Conservation (phyloP, 495 filamentous ascomycete species). For the Tuber calosporum region DNA sequence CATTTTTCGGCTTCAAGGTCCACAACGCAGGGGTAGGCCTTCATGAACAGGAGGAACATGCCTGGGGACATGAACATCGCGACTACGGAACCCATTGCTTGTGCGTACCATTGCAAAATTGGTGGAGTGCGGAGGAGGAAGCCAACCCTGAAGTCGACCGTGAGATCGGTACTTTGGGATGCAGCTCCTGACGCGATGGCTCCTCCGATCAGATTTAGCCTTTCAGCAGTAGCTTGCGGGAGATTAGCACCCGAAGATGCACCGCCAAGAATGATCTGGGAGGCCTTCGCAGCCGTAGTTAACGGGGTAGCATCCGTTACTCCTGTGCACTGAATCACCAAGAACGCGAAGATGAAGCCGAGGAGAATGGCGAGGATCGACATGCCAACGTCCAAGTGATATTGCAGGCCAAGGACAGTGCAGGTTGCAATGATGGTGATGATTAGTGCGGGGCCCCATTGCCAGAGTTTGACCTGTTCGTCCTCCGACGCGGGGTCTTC, state of each 20-base stretch:
- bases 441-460: constrained; percentile 53
- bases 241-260: constrained; percentile 51
- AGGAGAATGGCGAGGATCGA: constrained; percentile 56
- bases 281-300: constrained; percentile 60
- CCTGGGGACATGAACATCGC: constrained; percentile 57
- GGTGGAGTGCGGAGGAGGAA: constrained; percentile 59
- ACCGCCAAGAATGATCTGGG: constrained; percentile 59
- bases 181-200: constrained; percentile 55
- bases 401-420: constrained; percentile 56
- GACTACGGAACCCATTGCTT: constrained; percentile 55
- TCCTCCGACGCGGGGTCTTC: constrained; percentile 50
- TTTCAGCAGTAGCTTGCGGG: constrained; percentile 49
- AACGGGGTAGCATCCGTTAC: constrained; percentile 60
- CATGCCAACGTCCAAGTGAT: constrained; percentile 55
- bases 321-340: constrained; percentile 58
- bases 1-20: constrained; percentile 46
- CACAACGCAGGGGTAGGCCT: constrained; percentile 60
- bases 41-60: constrained; percentile 57
- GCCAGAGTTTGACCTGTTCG: constrained; percentile 57
- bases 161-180: constrained; percentile 51
- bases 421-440: constrained; percentile 51
- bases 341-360: constrained; percentile 62
- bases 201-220: constrained; percentile 58
- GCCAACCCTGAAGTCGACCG: constrained; percentile 57
- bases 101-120: constrained; percentile 58